phyloP scores from a whole-genome alignment of 305 asterid species.

The Rubia tinctorum region DNA sequence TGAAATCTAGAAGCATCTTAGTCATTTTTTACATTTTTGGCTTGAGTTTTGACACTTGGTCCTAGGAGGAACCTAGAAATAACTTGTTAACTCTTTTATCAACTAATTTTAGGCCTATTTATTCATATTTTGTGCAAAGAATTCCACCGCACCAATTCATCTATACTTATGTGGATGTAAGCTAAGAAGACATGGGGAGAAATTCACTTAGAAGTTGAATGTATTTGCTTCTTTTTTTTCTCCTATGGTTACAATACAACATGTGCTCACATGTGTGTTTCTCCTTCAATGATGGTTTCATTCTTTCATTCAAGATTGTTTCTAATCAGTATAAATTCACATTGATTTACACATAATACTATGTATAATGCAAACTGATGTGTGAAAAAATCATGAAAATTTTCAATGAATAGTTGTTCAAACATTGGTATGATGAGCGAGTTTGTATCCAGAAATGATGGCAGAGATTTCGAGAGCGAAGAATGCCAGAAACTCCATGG shows the following conservation, averaged over 20 bases:
- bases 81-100: too few species aligned
- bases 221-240: too few species aligned
- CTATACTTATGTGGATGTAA: too few species aligned
- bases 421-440: constrained; percentile 57
- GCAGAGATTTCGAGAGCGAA: constrained; percentile 63
- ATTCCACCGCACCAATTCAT: too few species aligned
- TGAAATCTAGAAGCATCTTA: not conserved
- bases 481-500: constrained; percentile 83
- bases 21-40: too few species aligned
- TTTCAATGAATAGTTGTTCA: constrained; percentile 25
- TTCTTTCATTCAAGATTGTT: not conserved
- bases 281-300: not conserved
- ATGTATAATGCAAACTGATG: constrained; percentile 6
- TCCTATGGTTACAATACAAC: too few species aligned
- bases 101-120: too few species aligned
- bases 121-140: too few species aligned
- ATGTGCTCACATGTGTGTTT: not conserved
- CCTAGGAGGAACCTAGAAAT: too few species aligned
- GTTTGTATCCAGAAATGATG: constrained; percentile 69
- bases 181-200: too few species aligned
- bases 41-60: too few species aligned
- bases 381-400: not conserved
- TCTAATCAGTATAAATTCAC: not conserved
- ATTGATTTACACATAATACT: constrained; percentile 6
- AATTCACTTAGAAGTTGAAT: too few species aligned